phyloP scores from a whole-genome alignment of 2,329 filamentous ascomycete species.

The Nemania sp. region DNA sequence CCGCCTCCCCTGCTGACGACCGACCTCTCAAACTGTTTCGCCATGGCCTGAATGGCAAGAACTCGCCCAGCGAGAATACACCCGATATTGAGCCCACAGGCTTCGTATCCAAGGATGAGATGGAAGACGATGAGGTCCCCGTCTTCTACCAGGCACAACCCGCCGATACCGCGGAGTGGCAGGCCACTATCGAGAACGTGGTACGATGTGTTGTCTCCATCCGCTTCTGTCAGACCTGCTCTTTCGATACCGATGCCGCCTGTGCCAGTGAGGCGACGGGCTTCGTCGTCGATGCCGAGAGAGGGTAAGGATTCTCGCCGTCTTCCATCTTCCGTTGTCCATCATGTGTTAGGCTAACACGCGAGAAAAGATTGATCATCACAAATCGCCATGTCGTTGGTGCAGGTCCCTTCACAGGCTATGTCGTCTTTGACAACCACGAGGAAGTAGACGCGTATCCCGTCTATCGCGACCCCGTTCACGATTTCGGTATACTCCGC shows the following conservation, averaged over 20 bases:
- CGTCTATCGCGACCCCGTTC: constrained; percentile 96
- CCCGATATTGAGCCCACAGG: constrained; percentile 45
- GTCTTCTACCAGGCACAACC: constrained; percentile 44
- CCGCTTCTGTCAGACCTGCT: constrained; percentile 96
- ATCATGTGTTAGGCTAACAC: constrained; percentile 16
- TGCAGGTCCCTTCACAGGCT: constrained; percentile 95
- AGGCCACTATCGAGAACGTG: constrained; percentile 90
- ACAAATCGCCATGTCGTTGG: constrained; percentile 94
- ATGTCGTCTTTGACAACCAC: constrained; percentile 98
- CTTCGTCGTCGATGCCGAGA: constrained; percentile 94
- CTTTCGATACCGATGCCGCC: constrained; percentile 96
- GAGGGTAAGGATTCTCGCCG: constrained; percentile 47
- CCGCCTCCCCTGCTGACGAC: constrained; percentile 48
- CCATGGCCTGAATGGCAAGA: constrained; percentile 50
- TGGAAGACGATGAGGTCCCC: constrained; percentile 49
- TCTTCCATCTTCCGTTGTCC: background rate
- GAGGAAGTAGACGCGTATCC: constrained; percentile 95
- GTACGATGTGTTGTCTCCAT: constrained; percentile 98
- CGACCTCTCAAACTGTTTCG: constrained; percentile 50
- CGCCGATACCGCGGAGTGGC: constrained; percentile 82
- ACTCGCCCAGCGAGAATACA: constrained; percentile 55
- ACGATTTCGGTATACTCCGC: constrained; percentile 96
- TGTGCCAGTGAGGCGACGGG: constrained; percentile 95
- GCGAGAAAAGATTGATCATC: constrained; percentile 57
- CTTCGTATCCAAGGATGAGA: constrained; percentile 45